Percentiles rank a stretch among this genome's conserved stretches.
Evolutionary conservation across 805 yeast genomes (phyloP).

Genomic region (Candida awuae): DNA sequence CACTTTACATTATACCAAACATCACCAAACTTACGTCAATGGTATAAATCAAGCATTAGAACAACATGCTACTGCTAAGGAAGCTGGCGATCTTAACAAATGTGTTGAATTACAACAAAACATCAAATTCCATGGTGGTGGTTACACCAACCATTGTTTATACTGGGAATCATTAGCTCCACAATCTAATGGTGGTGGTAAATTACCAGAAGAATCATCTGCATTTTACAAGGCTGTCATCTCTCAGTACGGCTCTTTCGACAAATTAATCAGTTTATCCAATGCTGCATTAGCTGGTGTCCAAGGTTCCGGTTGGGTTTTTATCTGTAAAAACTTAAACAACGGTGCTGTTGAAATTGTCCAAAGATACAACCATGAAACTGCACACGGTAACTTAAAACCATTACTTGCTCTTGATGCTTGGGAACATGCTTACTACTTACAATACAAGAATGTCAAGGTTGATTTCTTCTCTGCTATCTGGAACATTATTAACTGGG

Average conservation of each 20-base stretch:
- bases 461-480: conserved; percentile 87
- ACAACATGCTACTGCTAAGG: conserved; percentile 58
- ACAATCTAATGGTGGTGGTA: conserved; percentile 67
- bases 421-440: conserved; percentile 95
- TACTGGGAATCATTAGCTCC: conserved; percentile 91
- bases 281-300: conserved; percentile 74
- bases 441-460: conserved; percentile 88
- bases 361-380: conserved; percentile 81
- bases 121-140: conserved; percentile 91
- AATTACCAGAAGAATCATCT: conserved; percentile 46
- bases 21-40: conserved; percentile 85
- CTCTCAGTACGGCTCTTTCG: conserved; percentile 65
- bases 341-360: conserved; percentile 72
- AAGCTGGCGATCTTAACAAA: conserved; percentile 49
- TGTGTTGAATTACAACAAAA: conserved; percentile 59
- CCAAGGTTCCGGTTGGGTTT: conserved; percentile 96
- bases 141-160: conserved; percentile 74
- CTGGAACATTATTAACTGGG: conserved; percentile 94
- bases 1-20: conserved; percentile 81
- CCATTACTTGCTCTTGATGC: conserved; percentile 89
- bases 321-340: conserved; percentile 72
- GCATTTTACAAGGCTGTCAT: conserved; percentile 51
- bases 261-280: conserved; percentile 53
- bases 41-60: conserved; percentile 76
- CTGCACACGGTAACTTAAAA: conserved; percentile 58